Base-by-base conservation (phyloP, 2,329 filamentous ascomycete species). In the Ascocoryne sarcoides region DNA sequence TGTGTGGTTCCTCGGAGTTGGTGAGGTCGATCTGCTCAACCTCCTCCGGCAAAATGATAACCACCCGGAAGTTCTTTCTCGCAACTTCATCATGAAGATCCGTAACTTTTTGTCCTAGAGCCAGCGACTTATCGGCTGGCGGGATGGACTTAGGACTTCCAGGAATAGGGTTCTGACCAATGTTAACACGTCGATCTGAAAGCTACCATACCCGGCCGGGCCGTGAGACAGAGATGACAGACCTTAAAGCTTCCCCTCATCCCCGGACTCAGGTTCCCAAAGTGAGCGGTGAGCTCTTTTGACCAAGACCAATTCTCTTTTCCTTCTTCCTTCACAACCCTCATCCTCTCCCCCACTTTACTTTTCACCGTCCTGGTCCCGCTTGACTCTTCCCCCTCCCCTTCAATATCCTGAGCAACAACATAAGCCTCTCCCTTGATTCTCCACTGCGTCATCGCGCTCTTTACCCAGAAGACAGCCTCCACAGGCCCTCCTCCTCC, bases 181-280 rank as follows among this genome's bases (percentile, higher is more conserved):
- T 36, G 33, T 36, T 20, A 33, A 18, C 32, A 33, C 17, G 14
- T 33, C 32, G 8, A 33, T n/a, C n/a, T n/a, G n/a, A n/a, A n/a
- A n/a, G n/a, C n/a, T n/a, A n/a, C n/a, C n/a, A n/a, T n/a, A n/a
- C n/a, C n/a, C n/a, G n/a, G n/a, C n/a, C n/a, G n/a, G n/a, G n/a
- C n/a, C n/a, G n/a, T n/a, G n/a, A n/a, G n/a, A n/a, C n/a, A n/a
- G n/a, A n/a, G n/a, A n/a, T n/a, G 8, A 36, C 5, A 36, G 14
- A 18, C 18, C 19, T 46, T 52, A 32, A 88, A 89, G 7, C 75
- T 73, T 8, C 82, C 83, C 59, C 89, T 73, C 79, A 95, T 87
- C 1, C 69, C 66, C 5, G 90, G 90, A 50, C 76, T 82, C 52
- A 92, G 64, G 61, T 95, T 95, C 15, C 87, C 90, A 73, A 95